Evolutionary conservation across 2,329 filamentous ascomycete genomes (phyloP), one percentile per base, ranked within the genome.

Genomic region (Sporothrix brasiliensis): DNA sequence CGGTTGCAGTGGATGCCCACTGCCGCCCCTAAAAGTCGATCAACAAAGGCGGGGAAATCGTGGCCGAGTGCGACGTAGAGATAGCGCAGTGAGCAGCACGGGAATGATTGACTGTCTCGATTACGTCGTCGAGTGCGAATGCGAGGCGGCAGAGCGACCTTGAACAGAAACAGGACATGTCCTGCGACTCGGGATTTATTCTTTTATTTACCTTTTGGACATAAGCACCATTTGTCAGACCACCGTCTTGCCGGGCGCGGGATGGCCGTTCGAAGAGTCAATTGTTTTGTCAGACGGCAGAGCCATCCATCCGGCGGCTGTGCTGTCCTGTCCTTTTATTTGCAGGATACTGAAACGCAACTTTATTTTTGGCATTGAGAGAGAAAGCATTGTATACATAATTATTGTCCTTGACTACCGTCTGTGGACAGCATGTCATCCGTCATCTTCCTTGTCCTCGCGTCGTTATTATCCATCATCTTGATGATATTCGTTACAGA

Each of bases 41-140:
- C 41, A 10, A 58, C 27, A 60, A 41, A 60, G 56, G 56, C 30
- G 56, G 56, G 56, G 56, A 60, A 60, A 58, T 58, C 34, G 56
- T 30, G 13, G 24, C 11, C 13, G 3, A 10, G 19, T 49, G 44
- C 14, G 14, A 34, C 34, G 34, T 30, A 30, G 3, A 30, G 27
- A 3, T 30, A 2, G 27, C 27, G 27, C 4, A 30, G 27, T 30
- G 27, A 30, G 27, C 54, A 34, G 41, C 34, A 19, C 56, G n/a
- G 13, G 10, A n/a, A 41, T 16, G 3, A 53, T 3, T 3, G 50
- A 34, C 13, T 2, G 14, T 19, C 13, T 49, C 16, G 1, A 47
- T 13, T 13, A 47, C 44, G 44, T 47, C 44, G 44, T 47, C 44
- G 44, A 47, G 11, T 47, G 41, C 41, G 14, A 49, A 6, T 19